Percentiles rank a stretch among this genome's conserved stretches.
Evolutionary conservation across 31 red algal genomes (phyloP).

Genomic region (Porphyra umbilicalis): DNA sequence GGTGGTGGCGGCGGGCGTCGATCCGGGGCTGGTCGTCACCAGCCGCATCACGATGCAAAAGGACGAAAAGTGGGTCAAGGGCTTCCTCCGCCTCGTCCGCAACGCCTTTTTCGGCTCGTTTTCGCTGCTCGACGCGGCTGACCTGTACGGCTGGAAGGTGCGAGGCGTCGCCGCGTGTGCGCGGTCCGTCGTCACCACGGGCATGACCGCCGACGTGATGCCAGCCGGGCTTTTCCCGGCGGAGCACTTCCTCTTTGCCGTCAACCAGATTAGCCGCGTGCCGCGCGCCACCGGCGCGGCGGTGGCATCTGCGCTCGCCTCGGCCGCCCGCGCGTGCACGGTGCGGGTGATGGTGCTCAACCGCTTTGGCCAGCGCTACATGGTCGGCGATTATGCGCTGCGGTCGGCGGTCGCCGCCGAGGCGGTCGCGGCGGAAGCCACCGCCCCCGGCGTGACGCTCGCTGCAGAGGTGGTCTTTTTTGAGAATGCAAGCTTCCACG

Average conservation of each 20-base stretch:
- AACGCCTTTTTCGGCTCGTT: slow-evolving; percentile 30
- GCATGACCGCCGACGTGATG: slow-evolving; percentile 17
- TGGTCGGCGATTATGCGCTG: slow-evolving; percentile 39
- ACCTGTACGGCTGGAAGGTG: slow-evolving; percentile 62
- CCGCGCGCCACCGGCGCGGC: background rate
- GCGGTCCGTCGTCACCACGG: slow-evolving; percentile 49
- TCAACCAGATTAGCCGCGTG: slow-evolving; percentile 16
- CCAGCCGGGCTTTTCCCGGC: slow-evolving; percentile 6
- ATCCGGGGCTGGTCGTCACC: slow-evolving; percentile 38
- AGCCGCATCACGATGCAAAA: slow-evolving; percentile 36
- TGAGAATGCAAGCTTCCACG: slow-evolving; percentile 69
- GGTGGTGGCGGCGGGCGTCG: slow-evolving; percentile 2
- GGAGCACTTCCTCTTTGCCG: slow-evolving; percentile 24
- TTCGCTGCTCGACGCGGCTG: slow-evolving; percentile 34
- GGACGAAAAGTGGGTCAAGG: slow-evolving; percentile 51
- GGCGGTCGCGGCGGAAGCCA: slow-evolving; percentile 7
- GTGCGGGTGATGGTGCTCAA: slow-evolving; percentile 55
- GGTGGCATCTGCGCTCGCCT: background rate
- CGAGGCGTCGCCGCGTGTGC: slow-evolving; percentile 59
- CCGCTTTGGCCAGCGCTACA: slow-evolving; percentile 48
- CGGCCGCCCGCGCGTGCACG: slow-evolving; percentile 5
- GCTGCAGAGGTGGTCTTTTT: slow-evolving; percentile 68
- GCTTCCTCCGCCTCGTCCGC: slow-evolving; percentile 41
- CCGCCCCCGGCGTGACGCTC: slow-evolving; percentile 7
- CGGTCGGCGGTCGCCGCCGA: slow-evolving; percentile 24